Evolutionary conservation across 495 filamentous ascomycete species (phyloP).

Genomic region (Extremus antarcticus): DNA sequence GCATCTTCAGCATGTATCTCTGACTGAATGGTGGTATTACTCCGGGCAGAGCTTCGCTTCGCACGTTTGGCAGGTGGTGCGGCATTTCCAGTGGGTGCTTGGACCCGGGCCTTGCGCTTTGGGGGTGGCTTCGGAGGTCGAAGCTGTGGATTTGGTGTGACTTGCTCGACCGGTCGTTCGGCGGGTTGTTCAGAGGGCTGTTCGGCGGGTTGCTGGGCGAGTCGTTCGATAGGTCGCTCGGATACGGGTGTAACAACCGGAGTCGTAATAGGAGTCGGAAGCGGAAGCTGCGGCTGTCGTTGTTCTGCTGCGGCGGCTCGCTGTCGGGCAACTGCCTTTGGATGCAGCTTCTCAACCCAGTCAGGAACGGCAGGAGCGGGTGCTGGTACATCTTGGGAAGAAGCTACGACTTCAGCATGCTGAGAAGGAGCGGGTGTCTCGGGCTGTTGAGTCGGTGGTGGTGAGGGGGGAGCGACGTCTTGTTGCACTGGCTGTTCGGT

Average conservation of each 20-base stretch:
- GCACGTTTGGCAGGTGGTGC: slow-evolving; percentile 2
- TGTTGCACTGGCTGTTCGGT: slow-evolving; percentile 6
- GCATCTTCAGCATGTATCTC: background rate
- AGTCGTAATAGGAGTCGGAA: background rate
- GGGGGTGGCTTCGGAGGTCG: slow-evolving; percentile 3
- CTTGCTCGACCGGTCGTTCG: no score
- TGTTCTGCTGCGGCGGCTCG: no score
- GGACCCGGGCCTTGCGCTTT: background rate
- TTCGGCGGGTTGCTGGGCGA: background rate
- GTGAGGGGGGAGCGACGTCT: slow-evolving; percentile 8
- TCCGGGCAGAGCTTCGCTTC: slow-evolving; percentile 10
- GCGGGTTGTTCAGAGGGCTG: background rate
- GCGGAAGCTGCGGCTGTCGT: no score
- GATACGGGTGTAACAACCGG: background rate
- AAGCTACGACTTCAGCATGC: background rate
- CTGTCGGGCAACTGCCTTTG: no score
- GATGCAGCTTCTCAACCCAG: no score
- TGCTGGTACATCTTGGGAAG: background rate
- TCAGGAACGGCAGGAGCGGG: background rate
- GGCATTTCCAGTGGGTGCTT: background rate
- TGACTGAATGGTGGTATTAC: slow-evolving; percentile 5
- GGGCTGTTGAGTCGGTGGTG: slow-evolving; percentile 3
- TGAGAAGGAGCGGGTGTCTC: background rate
- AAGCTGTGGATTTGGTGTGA: no score
- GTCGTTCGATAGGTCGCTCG: background rate